Base-by-base conservation (phyloP, 805 yeast genomes). In the Grigorovia transvaalensis region DNA sequence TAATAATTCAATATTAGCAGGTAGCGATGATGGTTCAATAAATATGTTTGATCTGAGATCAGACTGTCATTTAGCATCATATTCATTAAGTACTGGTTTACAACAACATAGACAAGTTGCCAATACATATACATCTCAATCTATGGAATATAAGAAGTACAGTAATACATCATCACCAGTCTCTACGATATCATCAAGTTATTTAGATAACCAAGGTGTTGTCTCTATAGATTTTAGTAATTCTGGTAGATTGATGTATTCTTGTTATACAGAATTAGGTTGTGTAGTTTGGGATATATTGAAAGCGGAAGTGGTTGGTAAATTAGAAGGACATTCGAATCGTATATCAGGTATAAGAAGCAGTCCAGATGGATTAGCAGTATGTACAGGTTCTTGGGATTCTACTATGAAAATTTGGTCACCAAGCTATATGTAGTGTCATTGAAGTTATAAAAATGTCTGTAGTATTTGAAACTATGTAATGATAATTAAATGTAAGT, bases 341-440 rank as follows among this genome's bases (percentile, higher is more conserved):
- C 73, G 82, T 47, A 76, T 85, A 9, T 79, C 81, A 49, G 79
- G 80, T 57, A 84, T 89, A 2, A 70, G 73, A 42, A 75, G 82
- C 1, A 78, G 89, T 56, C 82, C 82, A 0, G 87, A 88, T 66
- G 96, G 96, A 0, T 62, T 78, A 20, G 89, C 84, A 0, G 74
- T 89, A 9, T 81, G 84, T 51, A 85, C 96, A 1, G 84, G 86
- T 1, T 84, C 91, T 1, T 84, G 95, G 85, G 96, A 88, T 62
- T 68, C 81, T 8, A 80, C 90, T 1, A 75, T 85, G 57, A 80
- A 78, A 57, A 70, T 85, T 1, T 85, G 90, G 89, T 67, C 77
- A 0, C 74, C 77, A n/a, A 50, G 52, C 17, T 44, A 44, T 44
- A 18, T 44, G 42, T 15, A 38, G 15, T 38, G 17, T 38, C 17